These are phyloP conservation scores for Rhododendron vialii DNA, from an alignment of 148 eudicot genomes.

Conservation along the genomic window DNA sequence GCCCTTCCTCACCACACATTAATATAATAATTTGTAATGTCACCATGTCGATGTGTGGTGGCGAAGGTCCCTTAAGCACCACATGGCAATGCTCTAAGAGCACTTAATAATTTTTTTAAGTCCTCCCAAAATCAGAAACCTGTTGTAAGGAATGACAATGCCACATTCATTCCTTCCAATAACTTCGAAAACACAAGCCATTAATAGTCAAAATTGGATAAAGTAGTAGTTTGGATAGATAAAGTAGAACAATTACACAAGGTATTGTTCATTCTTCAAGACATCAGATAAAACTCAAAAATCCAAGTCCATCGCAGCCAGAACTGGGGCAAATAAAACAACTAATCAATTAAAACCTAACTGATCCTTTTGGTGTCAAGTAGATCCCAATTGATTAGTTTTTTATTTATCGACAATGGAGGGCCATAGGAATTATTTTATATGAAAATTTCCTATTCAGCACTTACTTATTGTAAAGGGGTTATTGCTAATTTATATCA, in stretches of 20 bases:
- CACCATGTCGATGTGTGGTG: too few relatives aligned
- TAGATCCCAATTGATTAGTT: too few relatives aligned
- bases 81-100: neutral
- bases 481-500: too few relatives aligned
- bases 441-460: too few relatives aligned
- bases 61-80: too few relatives aligned
- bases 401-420: too few relatives aligned
- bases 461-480: too few relatives aligned
- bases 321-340: neutral
- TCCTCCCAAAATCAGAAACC: neutral
- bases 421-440: too few relatives aligned
- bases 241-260: neutral
- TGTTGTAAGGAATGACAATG: neutral
- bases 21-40: too few relatives aligned
- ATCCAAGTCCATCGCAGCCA: neutral
- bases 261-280: neutral
- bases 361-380: too few relatives aligned
- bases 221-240: neutral
- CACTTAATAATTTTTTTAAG: neutral
- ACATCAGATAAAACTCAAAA: neutral
- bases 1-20: too few relatives aligned
- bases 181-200: neutral
- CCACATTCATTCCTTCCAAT: neutral
- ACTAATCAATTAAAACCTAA: too few relatives aligned
- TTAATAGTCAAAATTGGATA: conserved; percentile 1